phyloP scores from a whole-genome alignment of 441 rosid genomes.

The Geranium incanum region DNA sequence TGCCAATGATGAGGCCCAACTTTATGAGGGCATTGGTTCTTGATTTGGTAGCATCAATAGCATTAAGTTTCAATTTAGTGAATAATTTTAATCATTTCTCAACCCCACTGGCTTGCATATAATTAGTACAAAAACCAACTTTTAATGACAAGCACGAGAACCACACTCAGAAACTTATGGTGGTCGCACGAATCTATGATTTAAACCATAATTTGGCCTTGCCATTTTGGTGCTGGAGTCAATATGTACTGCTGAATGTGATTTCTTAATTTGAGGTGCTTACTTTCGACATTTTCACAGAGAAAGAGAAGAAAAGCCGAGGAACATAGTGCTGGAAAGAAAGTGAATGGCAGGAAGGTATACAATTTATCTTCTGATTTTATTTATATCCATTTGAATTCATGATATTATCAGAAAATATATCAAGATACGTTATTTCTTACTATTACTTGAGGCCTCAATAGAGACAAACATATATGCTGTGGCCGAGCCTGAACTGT shows the following conservation, averaged over 20 bases:
- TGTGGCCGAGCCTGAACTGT: too few relatives aligned
- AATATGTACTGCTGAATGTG: background rate
- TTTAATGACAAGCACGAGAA: background rate
- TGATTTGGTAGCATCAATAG: too few relatives aligned
- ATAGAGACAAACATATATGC: background rate
- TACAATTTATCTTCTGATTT: conserved; percentile 3
- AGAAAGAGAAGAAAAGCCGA: conserved; percentile 86
- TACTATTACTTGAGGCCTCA: background rate
- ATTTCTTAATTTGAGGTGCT: background rate
- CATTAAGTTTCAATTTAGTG: too few relatives aligned
- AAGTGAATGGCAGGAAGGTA: conserved; percentile 62
- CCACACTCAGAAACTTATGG: background rate
- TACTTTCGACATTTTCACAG: conserved; percentile 36
- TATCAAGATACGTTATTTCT: background rate
- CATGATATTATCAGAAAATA: background rate
- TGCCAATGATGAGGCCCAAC: background rate
- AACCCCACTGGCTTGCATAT: too few relatives aligned
- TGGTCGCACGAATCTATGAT: background rate
- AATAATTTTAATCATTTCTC: too few relatives aligned
- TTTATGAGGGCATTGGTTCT: too few relatives aligned
- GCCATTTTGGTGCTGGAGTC: background rate
- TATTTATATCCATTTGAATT: background rate
- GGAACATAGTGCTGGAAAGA: conserved; percentile 54
- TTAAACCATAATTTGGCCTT: background rate
- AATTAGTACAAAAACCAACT: background rate